Base-by-base conservation (phyloP, 345 rosid species). In the Erucastrum elatum region DNA sequence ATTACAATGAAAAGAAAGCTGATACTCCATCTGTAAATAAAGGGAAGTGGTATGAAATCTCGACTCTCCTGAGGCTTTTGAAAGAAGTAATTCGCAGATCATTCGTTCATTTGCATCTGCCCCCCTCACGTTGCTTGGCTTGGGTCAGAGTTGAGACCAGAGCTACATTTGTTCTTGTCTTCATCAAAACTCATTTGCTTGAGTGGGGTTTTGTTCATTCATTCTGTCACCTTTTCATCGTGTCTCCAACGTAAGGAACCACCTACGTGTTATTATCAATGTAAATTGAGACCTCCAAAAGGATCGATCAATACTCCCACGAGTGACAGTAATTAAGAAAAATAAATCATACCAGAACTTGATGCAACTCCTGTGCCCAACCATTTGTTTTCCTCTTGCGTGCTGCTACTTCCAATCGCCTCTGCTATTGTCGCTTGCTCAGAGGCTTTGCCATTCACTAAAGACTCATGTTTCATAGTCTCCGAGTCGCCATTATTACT, bases 381-480 rank as follows among this genome's bases (percentile, higher is more conserved):
- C 74, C 21, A 29, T 29, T 80, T 80, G 58, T 17, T 71, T 82
- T 88, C 94, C 59, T 82, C 88, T 21, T 81, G 73, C 70, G 62
- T 70, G 74, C 76, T 81, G 12, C 72, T 85, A 77, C 81, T 64
- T 62, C 60, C 83, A 34, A 64, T 70, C 4, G 68, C 13, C 12
- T 75, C 72, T 64, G 15, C 68, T 39, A 33, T 5, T 31, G 63
- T 64, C 12, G 55, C 27, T 80, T 75, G 72, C 61, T 56, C 77
- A 68, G 84, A 79, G 17, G 71, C 84, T 69, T 83, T 85, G 59
- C 77, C 80, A 51, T 84, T 90, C 41, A 87, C 76, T 81, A 87
- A 78, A 75, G 89, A 76, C 85, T 90, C 90, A 2, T 91, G 87
- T 82, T 75, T 88, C 5, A 59, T 58, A 17, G 34, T 60, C 56